Conservation (phyloP, 1,284 basidiomycete species). For the Apiotrichum siamense region DNA sequence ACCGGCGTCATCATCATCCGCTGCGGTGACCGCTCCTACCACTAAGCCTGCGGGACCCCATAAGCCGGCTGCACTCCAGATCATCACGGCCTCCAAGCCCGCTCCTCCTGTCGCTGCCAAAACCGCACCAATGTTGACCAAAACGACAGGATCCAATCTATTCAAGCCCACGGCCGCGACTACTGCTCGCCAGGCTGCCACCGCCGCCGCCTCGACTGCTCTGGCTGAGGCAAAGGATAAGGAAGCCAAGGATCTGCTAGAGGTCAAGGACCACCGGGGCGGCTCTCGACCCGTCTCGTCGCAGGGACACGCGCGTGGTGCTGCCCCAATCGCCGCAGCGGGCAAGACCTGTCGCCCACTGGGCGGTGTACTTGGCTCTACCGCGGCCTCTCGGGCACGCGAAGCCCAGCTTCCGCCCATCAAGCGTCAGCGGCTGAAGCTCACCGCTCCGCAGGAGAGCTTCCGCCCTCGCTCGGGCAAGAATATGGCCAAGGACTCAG, state of each 20-base stretch:
- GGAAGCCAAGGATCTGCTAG: background rate
- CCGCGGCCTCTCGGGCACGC: conserved; percentile 16
- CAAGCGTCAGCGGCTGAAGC: conserved; percentile 32
- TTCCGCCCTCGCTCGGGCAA: conserved; percentile 26
- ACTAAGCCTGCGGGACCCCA: background rate
- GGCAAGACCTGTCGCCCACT: background rate
- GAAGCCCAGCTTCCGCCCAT: conserved; percentile 24
- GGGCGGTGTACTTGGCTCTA: conserved; percentile 3
- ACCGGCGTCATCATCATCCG: no score
- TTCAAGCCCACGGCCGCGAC: conserved; percentile 18
- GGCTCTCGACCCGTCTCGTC: background rate
- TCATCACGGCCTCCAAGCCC: conserved; percentile 1
- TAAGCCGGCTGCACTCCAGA: conserved; percentile 2
- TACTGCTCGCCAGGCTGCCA: conserved; percentile 13
- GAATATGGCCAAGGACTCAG: conserved; percentile 11
- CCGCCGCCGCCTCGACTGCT: background rate
- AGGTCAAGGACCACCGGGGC: background rate
- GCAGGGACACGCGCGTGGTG: background rate
- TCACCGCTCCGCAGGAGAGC: conserved; percentile 37
- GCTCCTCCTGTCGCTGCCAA: conserved; percentile 5
- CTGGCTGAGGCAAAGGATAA: background rate
- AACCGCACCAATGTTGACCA: background rate
- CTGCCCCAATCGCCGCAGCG: background rate
- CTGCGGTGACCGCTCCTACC: background rate
- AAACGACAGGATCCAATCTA: conserved; percentile 1